Evolutionary conservation across 176 grass and related monocot genomes (phyloP), one percentile per base, ranked within the genome.

Genomic region (Aegilops speltoides): DNA sequence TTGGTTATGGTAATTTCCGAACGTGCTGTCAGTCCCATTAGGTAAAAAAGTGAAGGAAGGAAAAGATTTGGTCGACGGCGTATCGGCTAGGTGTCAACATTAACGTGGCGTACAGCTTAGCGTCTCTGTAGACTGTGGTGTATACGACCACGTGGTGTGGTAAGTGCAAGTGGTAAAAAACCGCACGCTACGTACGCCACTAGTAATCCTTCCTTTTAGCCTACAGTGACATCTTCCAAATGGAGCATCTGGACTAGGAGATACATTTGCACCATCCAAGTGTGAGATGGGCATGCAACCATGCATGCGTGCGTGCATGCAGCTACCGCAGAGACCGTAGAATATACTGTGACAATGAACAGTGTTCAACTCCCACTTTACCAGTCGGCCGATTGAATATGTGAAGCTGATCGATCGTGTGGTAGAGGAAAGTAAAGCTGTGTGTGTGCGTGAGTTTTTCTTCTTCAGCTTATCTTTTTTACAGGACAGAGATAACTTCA

Each of bases 1-100:
- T 67, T 31, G 40, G 77, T 12, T 43, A 4, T 2, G 10, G 82
- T 59, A 54, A 43, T 80, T 79, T 74, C 23, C 26, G 43, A 84
- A 75, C 25, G 76, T 85, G 76, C 17, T 40, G 76, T 64, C 79
- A 82, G 45, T 82, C 71, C 4, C 37, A 54, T 19, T 31, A 25
- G 15, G 25, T 45, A 10, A 84, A 52, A 64, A 75, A 22, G 10
- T 6, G 57, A 6, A 15, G 26, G 6, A 15, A 41, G 28, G 38
- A 75, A 31, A 31, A 19, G 8, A 25, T 31, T 46, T 34, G 13
- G 23, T 12, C 1, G 23, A 29, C 7, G 31, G 12, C 26, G 40
- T 36, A 68, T 67, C 73, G 24, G 15, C 36, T 59, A 87, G 68
- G 80, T 77, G 72, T 67, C 48, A 6, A 20, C 25, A 25, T 8